Evolutionary conservation across 2,329 filamentous ascomycete genomes (phyloP).

Genomic region (Fusarium circinatum): DNA sequence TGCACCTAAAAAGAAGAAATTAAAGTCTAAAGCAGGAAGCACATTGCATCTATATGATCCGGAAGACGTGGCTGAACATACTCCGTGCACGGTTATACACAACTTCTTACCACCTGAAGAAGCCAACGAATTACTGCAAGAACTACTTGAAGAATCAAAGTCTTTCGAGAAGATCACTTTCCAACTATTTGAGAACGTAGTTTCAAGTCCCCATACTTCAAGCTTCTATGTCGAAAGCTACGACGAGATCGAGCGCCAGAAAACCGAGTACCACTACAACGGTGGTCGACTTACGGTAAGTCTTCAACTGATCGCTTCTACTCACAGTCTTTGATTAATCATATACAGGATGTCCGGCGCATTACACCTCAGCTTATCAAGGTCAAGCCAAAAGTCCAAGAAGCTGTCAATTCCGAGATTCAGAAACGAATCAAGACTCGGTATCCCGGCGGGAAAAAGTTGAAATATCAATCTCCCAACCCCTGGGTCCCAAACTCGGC

Average conservation of each 20-base stretch:
- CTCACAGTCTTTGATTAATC: conserved; percentile 14
- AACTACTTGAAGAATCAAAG: conserved; percentile 78
- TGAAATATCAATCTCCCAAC: conserved; percentile 78
- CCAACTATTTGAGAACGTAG: conserved; percentile 88
- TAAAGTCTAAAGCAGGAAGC: conserved; percentile 78
- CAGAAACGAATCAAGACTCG: conserved; percentile 72
- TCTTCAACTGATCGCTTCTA: not conserved
- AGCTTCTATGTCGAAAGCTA: conserved; percentile 83
- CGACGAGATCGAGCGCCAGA: conserved; percentile 75
- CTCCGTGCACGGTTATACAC: conserved; percentile 91
- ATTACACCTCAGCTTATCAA: conserved; percentile 78
- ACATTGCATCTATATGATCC: conserved; percentile 88
- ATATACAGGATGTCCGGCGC: conserved; percentile 73
- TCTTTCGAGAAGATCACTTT: conserved; percentile 79
- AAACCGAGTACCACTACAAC: conserved; percentile 86
- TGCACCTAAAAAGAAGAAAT: conserved; percentile 56
- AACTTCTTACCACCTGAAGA: conserved; percentile 81
- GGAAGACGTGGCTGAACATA: conserved; percentile 81
- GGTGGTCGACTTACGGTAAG: conserved; percentile 74
- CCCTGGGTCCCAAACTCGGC: conserved; percentile 88
- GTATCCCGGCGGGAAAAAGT: conserved; percentile 76
- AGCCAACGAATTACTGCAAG: conserved; percentile 78
- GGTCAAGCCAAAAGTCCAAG: conserved; percentile 76
- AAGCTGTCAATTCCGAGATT: conserved; percentile 83
- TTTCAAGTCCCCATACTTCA: conserved; percentile 84